Conservation (phyloP, 805 yeast species). For the Yarrowia hollandica region DNA sequence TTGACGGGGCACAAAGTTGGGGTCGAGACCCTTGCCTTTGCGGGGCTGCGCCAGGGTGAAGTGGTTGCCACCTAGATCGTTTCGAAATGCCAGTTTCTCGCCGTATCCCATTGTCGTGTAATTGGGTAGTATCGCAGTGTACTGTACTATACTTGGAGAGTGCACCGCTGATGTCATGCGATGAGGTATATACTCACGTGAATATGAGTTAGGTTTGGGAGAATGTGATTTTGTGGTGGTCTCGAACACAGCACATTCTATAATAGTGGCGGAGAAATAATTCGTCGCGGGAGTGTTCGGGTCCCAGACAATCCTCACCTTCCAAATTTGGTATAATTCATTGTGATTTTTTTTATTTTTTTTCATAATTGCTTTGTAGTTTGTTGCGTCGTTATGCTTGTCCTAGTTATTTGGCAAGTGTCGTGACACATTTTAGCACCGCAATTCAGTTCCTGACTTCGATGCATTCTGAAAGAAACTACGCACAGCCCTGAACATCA, state of each 20-base stretch:
- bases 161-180: slow-evolving; percentile 20
- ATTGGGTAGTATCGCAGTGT: no score
- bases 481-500: no score
- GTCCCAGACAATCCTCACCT: no score
- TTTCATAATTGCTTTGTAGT: no score
- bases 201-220: slow-evolving; percentile 16
- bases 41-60: background rate
- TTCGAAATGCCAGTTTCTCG: slow-evolving; percentile 28
- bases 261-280: background rate
- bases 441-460: no score
- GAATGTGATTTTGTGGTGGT: slow-evolving; percentile 16
- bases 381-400: no score
- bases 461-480: no score
- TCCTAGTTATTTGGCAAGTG: no score
- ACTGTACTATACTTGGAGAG: background rate
- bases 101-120: slow-evolving; percentile 21
- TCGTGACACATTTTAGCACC: no score
- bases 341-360: no score
- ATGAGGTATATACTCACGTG: slow-evolving; percentile 24
- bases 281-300: background rate
- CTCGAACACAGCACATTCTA: no score
- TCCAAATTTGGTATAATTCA: no score
- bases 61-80: slow-evolving; percentile 26
- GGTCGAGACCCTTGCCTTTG: slow-evolving; percentile 13
- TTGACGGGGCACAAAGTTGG: slow-evolving; percentile 22